Conservation (phyloP, 495 filamentous ascomycete genomes). For the Penicillium longicatenatum region DNA sequence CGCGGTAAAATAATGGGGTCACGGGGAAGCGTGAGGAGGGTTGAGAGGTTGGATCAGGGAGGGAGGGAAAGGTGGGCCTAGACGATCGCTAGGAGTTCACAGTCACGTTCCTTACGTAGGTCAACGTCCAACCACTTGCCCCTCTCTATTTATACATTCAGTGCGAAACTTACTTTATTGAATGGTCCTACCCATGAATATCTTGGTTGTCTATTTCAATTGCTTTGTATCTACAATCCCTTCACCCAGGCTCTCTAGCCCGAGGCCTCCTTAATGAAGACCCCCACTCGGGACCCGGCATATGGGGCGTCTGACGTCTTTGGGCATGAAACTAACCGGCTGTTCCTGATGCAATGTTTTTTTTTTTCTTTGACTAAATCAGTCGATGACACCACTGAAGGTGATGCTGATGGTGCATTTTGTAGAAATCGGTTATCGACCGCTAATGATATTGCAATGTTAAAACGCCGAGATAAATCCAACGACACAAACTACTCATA, state of each 20-base stretch:
- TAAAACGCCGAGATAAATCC: not conserved
- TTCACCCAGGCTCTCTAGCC: not conserved
- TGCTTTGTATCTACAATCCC: not conserved
- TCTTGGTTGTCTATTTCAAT: not conserved
- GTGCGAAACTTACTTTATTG: not conserved
- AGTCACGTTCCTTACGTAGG: slow-evolving; percentile 39
- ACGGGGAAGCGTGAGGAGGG: slow-evolving; percentile 11
- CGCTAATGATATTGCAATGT: not conserved
- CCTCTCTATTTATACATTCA: slow-evolving; percentile 1
- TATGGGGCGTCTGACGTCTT: slow-evolving; percentile 33
- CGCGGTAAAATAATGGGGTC: slow-evolving; percentile 8
- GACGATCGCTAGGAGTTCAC: slow-evolving; percentile 29
- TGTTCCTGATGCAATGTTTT: slow-evolving; percentile 15
- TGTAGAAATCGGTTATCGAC: not conserved
- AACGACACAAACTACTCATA: slow-evolving; percentile 37
- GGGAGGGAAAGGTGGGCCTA: slow-evolving; percentile 31
- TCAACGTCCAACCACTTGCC: slow-evolving; percentile 2
- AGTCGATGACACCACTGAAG: not conserved
- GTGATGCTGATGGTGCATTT: not conserved
- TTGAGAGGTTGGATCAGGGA: slow-evolving; percentile 24
- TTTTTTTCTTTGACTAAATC: not conserved
- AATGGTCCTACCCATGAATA: not conserved
- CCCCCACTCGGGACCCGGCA: slow-evolving; percentile 25
- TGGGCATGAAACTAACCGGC: slow-evolving; percentile 30
- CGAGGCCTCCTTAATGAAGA: slow-evolving; percentile 1